Base-by-base conservation (phyloP, 176 grass and related monocot species). In the Juncus effusus region DNA sequence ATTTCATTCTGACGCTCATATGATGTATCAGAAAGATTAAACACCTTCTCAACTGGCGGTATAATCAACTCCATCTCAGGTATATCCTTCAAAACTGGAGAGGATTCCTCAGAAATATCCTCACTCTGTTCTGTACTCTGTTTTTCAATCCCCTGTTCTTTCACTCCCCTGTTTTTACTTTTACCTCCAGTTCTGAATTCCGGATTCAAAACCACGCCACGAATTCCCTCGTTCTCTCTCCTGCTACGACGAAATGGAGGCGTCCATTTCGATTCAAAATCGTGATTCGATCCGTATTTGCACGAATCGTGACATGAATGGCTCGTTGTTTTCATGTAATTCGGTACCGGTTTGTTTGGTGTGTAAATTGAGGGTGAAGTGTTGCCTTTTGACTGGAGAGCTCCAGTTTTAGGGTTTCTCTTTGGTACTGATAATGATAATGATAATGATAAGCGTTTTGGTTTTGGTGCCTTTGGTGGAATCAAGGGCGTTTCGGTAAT, bases 251-350 rank as follows among this genome's bases (percentile, higher is more conserved):
- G 73, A 66, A 76, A n/a, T 3, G 68, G 68, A 65, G 75, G 83
- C 56, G 14, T 65, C 12, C 56, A 56, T 74, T 89, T 89, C 65
- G 83, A 57, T 69, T 89, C 80, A 57, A 57, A 50, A 54, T 67
- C 80, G 61, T 89, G 85, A n/a, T 77, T 59, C n/a, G 42, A 53
- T 42, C 88, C 94, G 63, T 56, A 92, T 77, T 92, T 97, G 69
- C 94, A 97, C 16, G 58, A 67, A 42, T 92, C 85, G 73, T 97
- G 94, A 65, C 94, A 97, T 65, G 94, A 97, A 64, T 73, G 70
- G 35, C 61, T 70, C 36, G 88, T 72, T n/a, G 78, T 40, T 78
- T 86, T 89, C 6, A 84, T 64, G 74, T 97, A 89, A 82, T 80
- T 70, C 3, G 93, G 93, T 36, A 80, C 45, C 13, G 79, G 71